phyloP scores from a whole-genome alignment of 2,329 filamentous ascomycete species.

The Phaeosphaeria sp. region DNA sequence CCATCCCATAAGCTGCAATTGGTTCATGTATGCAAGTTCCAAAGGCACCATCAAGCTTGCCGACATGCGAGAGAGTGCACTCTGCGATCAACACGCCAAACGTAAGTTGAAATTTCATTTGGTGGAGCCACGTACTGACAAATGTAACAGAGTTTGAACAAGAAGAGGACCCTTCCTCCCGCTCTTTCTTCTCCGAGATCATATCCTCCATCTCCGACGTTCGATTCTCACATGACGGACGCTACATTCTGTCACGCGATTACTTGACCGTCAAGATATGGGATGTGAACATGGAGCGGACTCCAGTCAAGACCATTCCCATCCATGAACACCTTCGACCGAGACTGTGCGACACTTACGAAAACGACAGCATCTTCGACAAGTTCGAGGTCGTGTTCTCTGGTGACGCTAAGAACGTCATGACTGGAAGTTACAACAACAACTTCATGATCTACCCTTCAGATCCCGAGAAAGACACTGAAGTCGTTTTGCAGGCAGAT shows the following conservation, averaged over 20 bases:
- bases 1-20: constrained; percentile 96
- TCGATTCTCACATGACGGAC: constrained; percentile 93
- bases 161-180: constrained; percentile 95
- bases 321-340: constrained; percentile 97
- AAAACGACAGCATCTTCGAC: constrained; percentile 99
- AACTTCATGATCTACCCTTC: constrained; percentile 99
- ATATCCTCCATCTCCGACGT: constrained; percentile 99
- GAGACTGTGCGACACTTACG: constrained; percentile 94
- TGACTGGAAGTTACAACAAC: constrained; percentile 99
- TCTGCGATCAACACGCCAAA: constrained; percentile 96
- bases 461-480: constrained; percentile 93
- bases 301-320: constrained; percentile 97
- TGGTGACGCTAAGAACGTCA: constrained; percentile 96
- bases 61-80: constrained; percentile 95
- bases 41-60: constrained; percentile 99
- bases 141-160: constrained; percentile 84
- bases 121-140: neutral
- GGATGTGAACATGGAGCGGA: constrained; percentile 99
- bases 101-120: constrained; percentile 62
- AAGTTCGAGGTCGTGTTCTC: constrained; percentile 99
- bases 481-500: constrained; percentile 96
- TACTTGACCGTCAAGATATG: constrained; percentile 99
- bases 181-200: constrained; percentile 99
- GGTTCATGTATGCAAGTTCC: constrained; percentile 99
- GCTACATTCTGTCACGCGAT: constrained; percentile 96